Evolutionary conservation across 2,329 filamentous ascomycete genomes (phyloP), one percentile per base, ranked within the genome.

Genomic region (Alternaria conjuncta): DNA sequence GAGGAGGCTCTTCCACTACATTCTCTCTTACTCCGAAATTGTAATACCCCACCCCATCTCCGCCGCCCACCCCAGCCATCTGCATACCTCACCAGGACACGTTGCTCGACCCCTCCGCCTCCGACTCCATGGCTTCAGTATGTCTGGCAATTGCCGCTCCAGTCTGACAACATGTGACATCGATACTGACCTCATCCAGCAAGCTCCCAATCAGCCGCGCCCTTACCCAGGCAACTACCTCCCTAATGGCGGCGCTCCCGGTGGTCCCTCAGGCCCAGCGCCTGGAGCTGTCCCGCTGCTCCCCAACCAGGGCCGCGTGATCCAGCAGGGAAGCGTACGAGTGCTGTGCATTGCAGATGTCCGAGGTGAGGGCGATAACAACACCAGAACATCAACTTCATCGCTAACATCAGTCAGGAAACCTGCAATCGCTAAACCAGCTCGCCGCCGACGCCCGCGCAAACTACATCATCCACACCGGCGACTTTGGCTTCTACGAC

Each of bases 401-500:
- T 9, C n/a, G 45, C 69, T 75, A 57, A 74, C 58, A 6, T 6
- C 13, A 45, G 58, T n/a, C 72, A 99, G 96, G 96, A 82, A 97
- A 98, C 81, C 86, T 99, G 72, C 90, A 91, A 83, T 97, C 96
- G 71, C 86, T 99, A 76, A 99, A 99, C 84, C 94, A 98, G 66
- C 90, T 99, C 66, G 96, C 96, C 69, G 96, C 93, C 82, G 92
- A 96, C 79, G 95, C 96, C 67, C 92, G 92, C 79, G 96, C 96
- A 75, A 94, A 97, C 83, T 94, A 97, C 84, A 97, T 99, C 82
- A 94, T 99, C 77, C 96, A 99, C 83, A 99, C 96, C 20, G 96
- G 96, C 81, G 96, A 99, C 81, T 99, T 99, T 80, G 96, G 96
- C 67, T 99, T 99, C 84, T 99, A 99, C 84, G 96, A 99, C 81